Conservation (phyloP, 2,329 filamentous ascomycete genomes). For the Fusarium albosuccineum region DNA sequence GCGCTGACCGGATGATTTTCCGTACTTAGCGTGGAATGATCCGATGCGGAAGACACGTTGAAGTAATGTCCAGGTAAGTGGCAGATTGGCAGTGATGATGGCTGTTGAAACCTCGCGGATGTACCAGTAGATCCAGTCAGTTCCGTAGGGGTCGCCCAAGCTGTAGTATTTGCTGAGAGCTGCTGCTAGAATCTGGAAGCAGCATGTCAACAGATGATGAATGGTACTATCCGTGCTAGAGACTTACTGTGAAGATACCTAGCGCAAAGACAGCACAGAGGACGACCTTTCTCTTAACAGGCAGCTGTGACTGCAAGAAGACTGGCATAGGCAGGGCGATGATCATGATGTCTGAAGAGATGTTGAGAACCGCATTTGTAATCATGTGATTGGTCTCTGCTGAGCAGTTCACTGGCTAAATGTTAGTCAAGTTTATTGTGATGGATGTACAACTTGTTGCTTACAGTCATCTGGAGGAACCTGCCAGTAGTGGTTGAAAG, state of each 20-base stretch:
- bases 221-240: accelerated
- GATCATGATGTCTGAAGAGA: slow-evolving; percentile 70
- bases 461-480: slow-evolving; percentile 62
- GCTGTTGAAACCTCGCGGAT: slow-evolving; percentile 61
- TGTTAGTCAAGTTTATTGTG: background rate
- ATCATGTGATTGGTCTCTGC: slow-evolving; percentile 68
- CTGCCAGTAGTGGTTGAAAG: slow-evolving; percentile 62
- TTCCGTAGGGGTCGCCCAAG: slow-evolving; percentile 55
- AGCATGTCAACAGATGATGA: too few species aligned
- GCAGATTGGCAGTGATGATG: slow-evolving; percentile 59
- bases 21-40: slow-evolving; percentile 45
- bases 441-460: slow-evolving; percentile 5
- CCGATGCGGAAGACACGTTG: slow-evolving; percentile 53
- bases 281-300: slow-evolving; percentile 63
- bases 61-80: slow-evolving; percentile 58
- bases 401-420: slow-evolving; percentile 55
- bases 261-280: slow-evolving; percentile 61
- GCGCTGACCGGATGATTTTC: slow-evolving; percentile 42
- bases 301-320: slow-evolving; percentile 62
- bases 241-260: slow-evolving; percentile 58
- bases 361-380: slow-evolving; percentile 69
- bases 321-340: slow-evolving; percentile 67
- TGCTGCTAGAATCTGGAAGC: slow-evolving; percentile 39
- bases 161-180: slow-evolving; percentile 57
- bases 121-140: slow-evolving; percentile 59